Conservation (phyloP, 805 yeast species). For the Cyberlindnera maritima region DNA sequence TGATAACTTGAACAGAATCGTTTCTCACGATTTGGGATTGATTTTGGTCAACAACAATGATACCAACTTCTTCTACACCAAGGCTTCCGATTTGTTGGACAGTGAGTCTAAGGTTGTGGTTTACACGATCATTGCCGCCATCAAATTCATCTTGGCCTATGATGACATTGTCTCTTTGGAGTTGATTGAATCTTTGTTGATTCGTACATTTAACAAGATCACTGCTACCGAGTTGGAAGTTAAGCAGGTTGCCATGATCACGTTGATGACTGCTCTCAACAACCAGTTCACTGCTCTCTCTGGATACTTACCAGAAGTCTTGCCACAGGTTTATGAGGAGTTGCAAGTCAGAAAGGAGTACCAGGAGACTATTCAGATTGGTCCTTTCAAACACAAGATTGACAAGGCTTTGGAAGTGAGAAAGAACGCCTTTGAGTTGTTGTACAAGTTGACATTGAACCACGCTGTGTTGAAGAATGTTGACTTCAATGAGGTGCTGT, state of each 20-base stretch:
- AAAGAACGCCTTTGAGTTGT: conserved; percentile 66
- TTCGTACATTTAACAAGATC: conserved; percentile 26
- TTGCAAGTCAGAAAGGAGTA: conserved; percentile 53
- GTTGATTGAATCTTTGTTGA: conserved; percentile 22
- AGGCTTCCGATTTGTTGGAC: conserved; percentile 22
- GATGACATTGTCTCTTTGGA: conserved; percentile 25
- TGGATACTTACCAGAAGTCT: conserved; percentile 41
- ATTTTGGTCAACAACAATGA: conserved; percentile 30
- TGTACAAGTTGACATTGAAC: conserved; percentile 47
- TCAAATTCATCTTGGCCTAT: conserved; percentile 36
- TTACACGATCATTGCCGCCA: conserved; percentile 33
- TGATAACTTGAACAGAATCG: conserved; percentile 23
- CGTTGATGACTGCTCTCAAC: conserved; percentile 57
- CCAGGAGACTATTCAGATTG: conserved; percentile 71
- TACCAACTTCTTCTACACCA: conserved; percentile 29
- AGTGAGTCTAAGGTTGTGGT: conserved; percentile 20
- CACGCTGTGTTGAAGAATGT: conserved; percentile 25
- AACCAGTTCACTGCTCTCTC: conserved; percentile 48
- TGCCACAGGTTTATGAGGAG: conserved; percentile 54
- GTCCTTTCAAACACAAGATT: conserved; percentile 80
- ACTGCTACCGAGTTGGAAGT: conserved; percentile 45
- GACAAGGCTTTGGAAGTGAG: conserved; percentile 77
- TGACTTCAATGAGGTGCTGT: conserved; percentile 33
- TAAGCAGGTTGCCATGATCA: conserved; percentile 57
- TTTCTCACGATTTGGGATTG: conserved; percentile 26